Evolutionary conservation across 106 monocot species (phyloP).

Genomic region (Acorus gramineus): DNA sequence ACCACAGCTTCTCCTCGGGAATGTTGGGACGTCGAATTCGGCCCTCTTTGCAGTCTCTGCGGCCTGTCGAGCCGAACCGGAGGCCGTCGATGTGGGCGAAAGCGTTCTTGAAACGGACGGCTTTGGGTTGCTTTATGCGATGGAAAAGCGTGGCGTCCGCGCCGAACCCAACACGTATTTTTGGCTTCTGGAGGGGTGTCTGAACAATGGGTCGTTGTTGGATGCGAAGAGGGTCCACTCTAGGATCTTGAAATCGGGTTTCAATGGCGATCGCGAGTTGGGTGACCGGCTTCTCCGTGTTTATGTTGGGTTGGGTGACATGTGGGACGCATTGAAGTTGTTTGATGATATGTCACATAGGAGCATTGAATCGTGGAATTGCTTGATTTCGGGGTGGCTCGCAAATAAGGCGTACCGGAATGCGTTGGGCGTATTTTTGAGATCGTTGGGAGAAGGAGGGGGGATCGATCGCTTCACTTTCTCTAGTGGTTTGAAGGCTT

Average conservation of each 20-base stretch:
- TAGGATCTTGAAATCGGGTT: slow-evolving; percentile 28
- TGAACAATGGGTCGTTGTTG: slow-evolving; percentile 9
- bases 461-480: slow-evolving; percentile 15
- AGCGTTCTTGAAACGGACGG: slow-evolving; percentile 2
- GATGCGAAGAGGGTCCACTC: slow-evolving; percentile 27
- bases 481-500: slow-evolving; percentile 38
- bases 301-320: slow-evolving; percentile 19
- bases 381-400: slow-evolving; percentile 23
- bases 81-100: background rate
- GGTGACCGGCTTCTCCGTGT: slow-evolving; percentile 13
- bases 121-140: slow-evolving; percentile 14
- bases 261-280: slow-evolving; percentile 3
- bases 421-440: slow-evolving; percentile 23
- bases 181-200: slow-evolving; percentile 19
- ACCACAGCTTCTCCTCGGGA: slow-evolving; percentile 5
- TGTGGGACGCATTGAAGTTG: slow-evolving; percentile 17
- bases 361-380: slow-evolving; percentile 35
- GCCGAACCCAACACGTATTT: slow-evolving; percentile 20
- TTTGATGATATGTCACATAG: slow-evolving; percentile 35
- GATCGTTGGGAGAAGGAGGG: slow-evolving; percentile 18
- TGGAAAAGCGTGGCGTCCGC: slow-evolving; percentile 8
- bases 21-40: background rate
- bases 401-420: slow-evolving; percentile 11
- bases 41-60: slow-evolving; percentile 2
- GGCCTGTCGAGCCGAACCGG: background rate